Conservation (phyloP, 192 early-diverging fungal species). For the Gamsiella multidivaricata region DNA sequence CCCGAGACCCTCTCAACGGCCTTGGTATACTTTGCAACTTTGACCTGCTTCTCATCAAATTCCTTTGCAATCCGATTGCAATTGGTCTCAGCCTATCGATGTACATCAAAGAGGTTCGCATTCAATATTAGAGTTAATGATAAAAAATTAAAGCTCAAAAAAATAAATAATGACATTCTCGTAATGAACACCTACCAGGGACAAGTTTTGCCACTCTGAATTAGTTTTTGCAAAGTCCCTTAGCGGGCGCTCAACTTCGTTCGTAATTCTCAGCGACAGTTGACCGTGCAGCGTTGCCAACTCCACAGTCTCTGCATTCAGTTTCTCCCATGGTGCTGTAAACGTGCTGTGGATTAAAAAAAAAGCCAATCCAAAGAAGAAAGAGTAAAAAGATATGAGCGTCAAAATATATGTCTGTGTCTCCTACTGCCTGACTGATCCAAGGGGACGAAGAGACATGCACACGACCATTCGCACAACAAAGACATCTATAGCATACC, state of each 20-base stretch:
- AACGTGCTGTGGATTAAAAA: constrained; percentile 35
- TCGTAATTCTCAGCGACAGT: constrained; percentile 40
- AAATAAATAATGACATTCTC: constrained; percentile 1
- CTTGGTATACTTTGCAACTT: constrained; percentile 45
- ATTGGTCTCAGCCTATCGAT: constrained; percentile 35
- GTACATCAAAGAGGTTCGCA: background rate
- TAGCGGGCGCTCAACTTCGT: constrained; percentile 43
- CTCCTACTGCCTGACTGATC: background rate
- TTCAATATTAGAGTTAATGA: constrained; percentile 22
- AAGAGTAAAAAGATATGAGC: background rate
- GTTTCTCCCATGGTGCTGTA: constrained; percentile 40
- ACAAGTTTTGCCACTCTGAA: constrained; percentile 45
- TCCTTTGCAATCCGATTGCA: constrained; percentile 49
- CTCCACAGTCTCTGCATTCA: constrained; percentile 33
- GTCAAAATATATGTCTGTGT: background rate
- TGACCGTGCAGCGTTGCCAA: constrained; percentile 43
- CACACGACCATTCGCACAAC: background rate
- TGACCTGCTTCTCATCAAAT: constrained; percentile 48
- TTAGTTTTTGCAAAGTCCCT: constrained; percentile 33
- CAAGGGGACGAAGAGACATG: background rate
- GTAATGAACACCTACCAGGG: constrained; percentile 48
- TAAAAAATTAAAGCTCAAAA: background rate
- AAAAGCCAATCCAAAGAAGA: too few species aligned
- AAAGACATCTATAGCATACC: constrained; percentile 41
- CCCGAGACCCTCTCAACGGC: constrained; percentile 37